phyloP scores from a whole-genome alignment of 164 flowering plant genomes.

The Paratinospora sagittata region DNA sequence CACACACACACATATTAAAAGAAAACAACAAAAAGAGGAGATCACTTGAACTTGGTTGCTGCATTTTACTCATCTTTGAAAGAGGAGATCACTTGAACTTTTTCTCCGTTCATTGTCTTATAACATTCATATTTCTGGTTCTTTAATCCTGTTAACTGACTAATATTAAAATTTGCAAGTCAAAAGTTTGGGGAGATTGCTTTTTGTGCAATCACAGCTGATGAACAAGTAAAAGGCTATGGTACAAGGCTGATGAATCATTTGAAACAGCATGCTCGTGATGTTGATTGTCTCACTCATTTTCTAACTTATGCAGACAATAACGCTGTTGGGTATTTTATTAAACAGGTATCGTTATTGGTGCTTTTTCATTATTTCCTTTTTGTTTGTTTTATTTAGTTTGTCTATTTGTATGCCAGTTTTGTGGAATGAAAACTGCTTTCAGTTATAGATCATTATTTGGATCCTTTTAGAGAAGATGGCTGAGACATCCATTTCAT shows the following conservation, averaged over 20 bases:
- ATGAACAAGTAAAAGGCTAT: conserved; percentile 99
- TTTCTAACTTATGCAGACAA: conserved; percentile 98
- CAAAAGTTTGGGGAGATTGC: conserved; percentile 99
- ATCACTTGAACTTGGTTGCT: no score
- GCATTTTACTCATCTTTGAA: not conserved
- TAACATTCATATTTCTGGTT: not conserved
- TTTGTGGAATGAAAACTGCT: no score
- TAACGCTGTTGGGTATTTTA: conserved; percentile 95
- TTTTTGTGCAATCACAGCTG: conserved; percentile 94
- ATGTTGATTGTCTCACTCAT: conserved; percentile 89
- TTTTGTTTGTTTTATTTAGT: not conserved
- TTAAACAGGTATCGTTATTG: conserved; percentile 62
- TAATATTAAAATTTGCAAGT: conserved; percentile 30
- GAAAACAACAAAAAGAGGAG: no score
- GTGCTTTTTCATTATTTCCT: conserved; percentile 6
- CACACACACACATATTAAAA: no score
- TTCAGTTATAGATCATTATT: not conserved
- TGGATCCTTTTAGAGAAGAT: conserved; percentile 1
- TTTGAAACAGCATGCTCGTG: conserved; percentile 96
- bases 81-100: not conserved
- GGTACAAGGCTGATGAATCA: conserved; percentile 98
- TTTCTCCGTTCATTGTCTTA: not conserved
- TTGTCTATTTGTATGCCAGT: not conserved
- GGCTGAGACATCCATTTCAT: not conserved
- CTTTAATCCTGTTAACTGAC: conserved; percentile 2